Evolutionary conservation across 1,284 basidiomycete genomes (phyloP), one percentile per base, ranked within the genome.

Genomic region (Stygiomarasmius scandens): DNA sequence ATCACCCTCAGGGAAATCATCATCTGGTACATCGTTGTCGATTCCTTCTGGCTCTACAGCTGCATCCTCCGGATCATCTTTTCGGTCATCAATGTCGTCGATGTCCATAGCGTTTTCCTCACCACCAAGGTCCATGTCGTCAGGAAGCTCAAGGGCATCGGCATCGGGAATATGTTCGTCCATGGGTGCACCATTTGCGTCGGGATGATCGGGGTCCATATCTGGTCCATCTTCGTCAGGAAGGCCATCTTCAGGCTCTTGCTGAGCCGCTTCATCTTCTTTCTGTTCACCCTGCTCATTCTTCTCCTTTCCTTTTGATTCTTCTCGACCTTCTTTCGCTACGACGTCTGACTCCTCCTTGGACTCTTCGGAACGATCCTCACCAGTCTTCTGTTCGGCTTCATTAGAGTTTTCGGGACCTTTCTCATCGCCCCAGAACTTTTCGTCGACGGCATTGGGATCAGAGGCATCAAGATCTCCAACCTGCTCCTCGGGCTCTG

Each of bases 341-440:
- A 85, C 82, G 61, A 93, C 78, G 63, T 95, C 92, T 2, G 89
- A 83, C 38, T 88, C 78, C 4, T 75, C 76, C 53, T 82, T 60
- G 14, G 52, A 67, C 56, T 81, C 72, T 49, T 80, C 71, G 2
- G 83, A 79, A 62, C 77, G 78, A 64, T 88, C 81, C 57, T 86
- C 71, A 54, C 82, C 74, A 22, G 79, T 75, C 69, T 83, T 80
- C 54, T 84, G 82, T 34, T 83, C 76, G n/a, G 66, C 61, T 51
- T 75, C 76, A 29, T 78, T 71, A 38, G 78, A 70, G 53, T 83
- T 75, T 25, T 81, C 76, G 16, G 77, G 74, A 14, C 85, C 82
- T 51, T 80, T 71, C 49, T 96, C 90, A 62, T 95, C 92, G 34
- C 90, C 94, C 96, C 97, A 98, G 64, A 99, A 80, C 76, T 98